phyloP scores from a whole-genome alignment of 148 eudicot genomes.

The Rhododendron kiyosumense region DNA sequence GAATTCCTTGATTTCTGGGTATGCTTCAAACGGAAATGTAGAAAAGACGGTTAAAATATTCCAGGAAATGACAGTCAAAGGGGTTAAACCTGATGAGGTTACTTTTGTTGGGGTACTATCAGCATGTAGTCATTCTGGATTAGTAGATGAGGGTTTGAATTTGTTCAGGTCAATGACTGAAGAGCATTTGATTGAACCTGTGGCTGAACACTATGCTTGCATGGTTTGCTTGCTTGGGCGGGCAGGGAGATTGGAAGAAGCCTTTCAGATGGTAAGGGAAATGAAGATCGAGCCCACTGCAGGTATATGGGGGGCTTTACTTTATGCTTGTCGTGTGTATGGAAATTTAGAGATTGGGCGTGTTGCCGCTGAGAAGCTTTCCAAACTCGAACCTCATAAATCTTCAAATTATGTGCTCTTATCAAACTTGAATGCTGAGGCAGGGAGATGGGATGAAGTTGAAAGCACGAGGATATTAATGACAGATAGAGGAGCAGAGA shows the following conservation, averaged over 20 bases:
- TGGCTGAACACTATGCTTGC: constrained; percentile 71
- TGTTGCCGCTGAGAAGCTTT: constrained; percentile 61
- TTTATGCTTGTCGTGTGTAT: constrained; percentile 64
- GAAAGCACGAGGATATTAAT: constrained; percentile 54
- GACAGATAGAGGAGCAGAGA: constrained; percentile 48
- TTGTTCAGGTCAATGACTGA: constrained; percentile 54
- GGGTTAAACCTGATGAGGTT: constrained; percentile 26
- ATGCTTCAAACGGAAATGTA: constrained; percentile 16
- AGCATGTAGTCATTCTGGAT: constrained; percentile 73
- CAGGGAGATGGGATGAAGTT: constrained; percentile 71
- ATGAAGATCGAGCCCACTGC: constrained; percentile 43
- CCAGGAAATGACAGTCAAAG: constrained; percentile 32
- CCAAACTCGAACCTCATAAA: constrained; percentile 54
- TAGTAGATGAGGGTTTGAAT: constrained; percentile 44
- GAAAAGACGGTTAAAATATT: constrained; percentile 19
- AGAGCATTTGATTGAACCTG: constrained; percentile 46
- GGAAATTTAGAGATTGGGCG: constrained; percentile 56
- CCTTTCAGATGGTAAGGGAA: constrained; percentile 28
- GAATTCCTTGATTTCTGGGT: constrained; percentile 18
- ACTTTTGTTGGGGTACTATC: constrained; percentile 55
- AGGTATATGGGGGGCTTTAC: constrained; percentile 76
- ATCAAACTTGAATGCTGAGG: constrained; percentile 73
- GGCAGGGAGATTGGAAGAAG: constrained; percentile 67
- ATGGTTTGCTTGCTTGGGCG: constrained; percentile 72
- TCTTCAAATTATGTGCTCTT: constrained; percentile 63